Evolutionary conservation across 805 yeast genomes (phyloP).

Genomic region (Yarrowia yakushimensis): DNA sequence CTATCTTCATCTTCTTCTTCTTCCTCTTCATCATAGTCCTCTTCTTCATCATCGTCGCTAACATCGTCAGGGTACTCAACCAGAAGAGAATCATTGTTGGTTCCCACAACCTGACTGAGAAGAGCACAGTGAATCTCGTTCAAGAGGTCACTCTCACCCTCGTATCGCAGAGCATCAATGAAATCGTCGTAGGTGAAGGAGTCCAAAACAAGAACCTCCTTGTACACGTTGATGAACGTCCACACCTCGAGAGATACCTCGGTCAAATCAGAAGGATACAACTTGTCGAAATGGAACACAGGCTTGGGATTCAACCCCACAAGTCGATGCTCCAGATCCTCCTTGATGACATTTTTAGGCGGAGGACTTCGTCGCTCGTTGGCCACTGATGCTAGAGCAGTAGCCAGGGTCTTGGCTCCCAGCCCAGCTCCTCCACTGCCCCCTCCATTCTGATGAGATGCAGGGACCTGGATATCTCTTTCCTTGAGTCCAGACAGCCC

Average conservation of each 20-base stretch:
- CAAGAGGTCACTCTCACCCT: conserved; percentile 50
- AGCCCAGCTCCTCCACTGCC: background rate
- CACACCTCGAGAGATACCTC: conserved; percentile 54
- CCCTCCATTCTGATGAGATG: background rate
- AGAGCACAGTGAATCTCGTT: conserved; percentile 69
- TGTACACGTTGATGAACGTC: conserved; percentile 71
- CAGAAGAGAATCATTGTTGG: conserved; percentile 41
- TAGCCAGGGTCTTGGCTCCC: background rate
- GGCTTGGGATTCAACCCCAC: conserved; percentile 20
- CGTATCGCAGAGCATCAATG: conserved; percentile 50
- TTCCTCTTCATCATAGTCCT: conserved; percentile 34
- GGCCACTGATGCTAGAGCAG: background rate
- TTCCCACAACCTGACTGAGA: conserved; percentile 52
- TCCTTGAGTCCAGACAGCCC: conserved; percentile 3
- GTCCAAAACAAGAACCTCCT: conserved; percentile 60
- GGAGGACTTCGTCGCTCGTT: conserved; percentile 3
- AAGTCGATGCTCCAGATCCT: conserved; percentile 23
- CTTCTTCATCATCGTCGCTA: conserved; percentile 34
- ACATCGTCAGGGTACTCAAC: conserved; percentile 36
- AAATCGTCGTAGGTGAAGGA: conserved; percentile 79
- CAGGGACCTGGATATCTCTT: background rate
- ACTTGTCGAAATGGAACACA: conserved; percentile 15
- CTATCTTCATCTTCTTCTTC: conserved; percentile 33
- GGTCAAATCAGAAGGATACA: conserved; percentile 26
- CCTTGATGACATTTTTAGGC: conserved; percentile 21